These are phyloP conservation scores for Colletotrichum tabaci DNA, from an alignment of 2,329 filamentous ascomycete species.

Conservation along the genomic window DNA sequence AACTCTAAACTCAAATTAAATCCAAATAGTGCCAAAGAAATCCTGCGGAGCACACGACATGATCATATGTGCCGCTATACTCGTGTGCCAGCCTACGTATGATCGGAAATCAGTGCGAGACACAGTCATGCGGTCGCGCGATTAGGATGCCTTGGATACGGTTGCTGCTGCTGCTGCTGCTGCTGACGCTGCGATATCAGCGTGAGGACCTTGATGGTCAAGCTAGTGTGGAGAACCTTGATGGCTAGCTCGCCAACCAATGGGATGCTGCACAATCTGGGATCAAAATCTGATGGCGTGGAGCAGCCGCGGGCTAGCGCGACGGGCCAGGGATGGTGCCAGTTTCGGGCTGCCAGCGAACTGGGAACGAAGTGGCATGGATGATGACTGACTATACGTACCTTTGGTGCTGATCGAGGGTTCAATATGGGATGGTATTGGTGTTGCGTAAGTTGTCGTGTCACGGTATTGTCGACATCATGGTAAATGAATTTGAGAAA, in stretches of 20 bases:
- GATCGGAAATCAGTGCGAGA: not conserved
- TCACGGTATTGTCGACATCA: no score
- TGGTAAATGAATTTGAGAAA: no score
- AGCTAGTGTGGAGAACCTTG: conserved; percentile 40
- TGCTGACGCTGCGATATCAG: not conserved
- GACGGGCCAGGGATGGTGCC: conserved; percentile 28
- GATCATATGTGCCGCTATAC: not conserved
- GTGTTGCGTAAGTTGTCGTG: not conserved
- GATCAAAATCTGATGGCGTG: conserved; percentile 9
- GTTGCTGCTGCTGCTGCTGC: conserved; percentile 2
- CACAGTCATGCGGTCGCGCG: not conserved
- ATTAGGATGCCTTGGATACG: no score
- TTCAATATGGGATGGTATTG: not conserved
- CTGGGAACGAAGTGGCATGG: not conserved
- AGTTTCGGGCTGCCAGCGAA: conserved; percentile 23
- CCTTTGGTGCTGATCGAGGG: not conserved
- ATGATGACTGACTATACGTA: conserved; percentile 1
- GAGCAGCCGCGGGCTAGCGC: conserved; percentile 6
- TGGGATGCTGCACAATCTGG: conserved; percentile 10
- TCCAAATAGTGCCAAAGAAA: not conserved
- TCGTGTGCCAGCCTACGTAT: not conserved
- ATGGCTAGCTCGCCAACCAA: conserved; percentile 27
- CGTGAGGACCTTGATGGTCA: conserved; percentile 38
- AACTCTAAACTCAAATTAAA: no score
- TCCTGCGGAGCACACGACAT: not conserved